Conservation (phyloP, 2,329 filamentous ascomycete genomes). For the Corinectria fuckeliana region DNA sequence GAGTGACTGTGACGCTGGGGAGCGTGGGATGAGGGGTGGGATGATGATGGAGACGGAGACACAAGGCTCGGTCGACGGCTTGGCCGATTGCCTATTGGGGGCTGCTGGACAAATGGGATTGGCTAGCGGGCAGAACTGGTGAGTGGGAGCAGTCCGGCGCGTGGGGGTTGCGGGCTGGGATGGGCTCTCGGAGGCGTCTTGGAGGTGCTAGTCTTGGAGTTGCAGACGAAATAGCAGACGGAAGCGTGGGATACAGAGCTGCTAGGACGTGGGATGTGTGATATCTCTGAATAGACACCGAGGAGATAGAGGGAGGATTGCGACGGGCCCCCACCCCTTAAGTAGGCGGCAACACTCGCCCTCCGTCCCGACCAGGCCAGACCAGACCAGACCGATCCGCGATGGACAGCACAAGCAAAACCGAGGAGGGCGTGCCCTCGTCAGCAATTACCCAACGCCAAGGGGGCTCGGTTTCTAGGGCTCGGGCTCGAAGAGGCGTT, state of each 20-base stretch:
- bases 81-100: conserved; percentile 44
- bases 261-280: conserved; percentile 24
- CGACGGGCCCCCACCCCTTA: conserved; percentile 38
- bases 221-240: conserved; percentile 21
- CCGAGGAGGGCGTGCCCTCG: conserved; percentile 36
- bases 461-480: conserved; percentile 28
- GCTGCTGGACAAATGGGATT: conserved; percentile 36
- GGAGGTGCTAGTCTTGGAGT: conserved; percentile 26
- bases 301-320: conserved; percentile 17
- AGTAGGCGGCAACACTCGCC: conserved; percentile 34
- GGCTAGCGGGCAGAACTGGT: conserved; percentile 32
- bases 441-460: conserved; percentile 35
- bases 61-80: conserved; percentile 37
- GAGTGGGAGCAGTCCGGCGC: conserved; percentile 36
- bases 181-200: conserved; percentile 33
- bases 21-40: conserved; percentile 70
- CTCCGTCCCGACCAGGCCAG: conserved; percentile 22
- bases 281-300: conserved; percentile 25
- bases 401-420: conserved; percentile 6
- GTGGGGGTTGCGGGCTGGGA: conserved; percentile 37
- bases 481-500: conserved; percentile 26
- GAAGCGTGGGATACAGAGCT: conserved; percentile 21
- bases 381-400: conserved; percentile 27
- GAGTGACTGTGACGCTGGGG: conserved; percentile 36
- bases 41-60: conserved; percentile 37